Conservation (phyloP, 1,284 basidiomycete genomes). For the Blastosporella zonata region DNA sequence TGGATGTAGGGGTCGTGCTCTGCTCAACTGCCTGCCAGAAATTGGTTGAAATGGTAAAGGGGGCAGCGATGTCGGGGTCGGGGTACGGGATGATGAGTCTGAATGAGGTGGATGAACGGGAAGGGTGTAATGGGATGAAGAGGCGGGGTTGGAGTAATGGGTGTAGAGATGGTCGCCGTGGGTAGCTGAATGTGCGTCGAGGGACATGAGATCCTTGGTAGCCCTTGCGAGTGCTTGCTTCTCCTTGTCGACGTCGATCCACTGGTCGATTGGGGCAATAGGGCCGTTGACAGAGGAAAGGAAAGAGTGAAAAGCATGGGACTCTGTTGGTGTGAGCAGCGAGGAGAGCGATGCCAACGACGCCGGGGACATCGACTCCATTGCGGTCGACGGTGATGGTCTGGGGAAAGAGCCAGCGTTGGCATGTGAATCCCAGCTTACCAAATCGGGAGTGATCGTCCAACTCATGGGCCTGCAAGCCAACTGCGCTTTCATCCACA, state of each 20-base stretch:
- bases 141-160: constrained; percentile 5
- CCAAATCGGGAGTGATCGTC: constrained; percentile 17
- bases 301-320: constrained; percentile 42
- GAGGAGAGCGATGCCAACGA: constrained; percentile 21
- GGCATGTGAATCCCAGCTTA: constrained; percentile 17
- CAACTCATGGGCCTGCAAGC: neutral
- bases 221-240: constrained; percentile 66
- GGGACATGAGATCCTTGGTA: constrained; percentile 68
- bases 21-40: constrained; percentile 19
- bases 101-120: constrained; percentile 15
- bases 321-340: constrained; percentile 35
- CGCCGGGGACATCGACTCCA: constrained; percentile 18
- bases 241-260: constrained; percentile 33
- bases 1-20: constrained; percentile 24
- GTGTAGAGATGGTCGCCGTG: constrained; percentile 11
- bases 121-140: constrained; percentile 9
- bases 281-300: constrained; percentile 37
- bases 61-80: constrained; percentile 22
- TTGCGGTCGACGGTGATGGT: constrained; percentile 10
- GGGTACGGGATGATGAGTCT: constrained; percentile 23
- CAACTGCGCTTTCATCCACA: neutral
- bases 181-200: constrained; percentile 35
- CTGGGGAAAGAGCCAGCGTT: constrained; percentile 8
- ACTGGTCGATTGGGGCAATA: constrained; percentile 23
- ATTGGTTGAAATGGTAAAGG: constrained; percentile 20